Conservation (phyloP, 2,329 filamentous ascomycete genomes). For the Calonectria henricotiae region DNA sequence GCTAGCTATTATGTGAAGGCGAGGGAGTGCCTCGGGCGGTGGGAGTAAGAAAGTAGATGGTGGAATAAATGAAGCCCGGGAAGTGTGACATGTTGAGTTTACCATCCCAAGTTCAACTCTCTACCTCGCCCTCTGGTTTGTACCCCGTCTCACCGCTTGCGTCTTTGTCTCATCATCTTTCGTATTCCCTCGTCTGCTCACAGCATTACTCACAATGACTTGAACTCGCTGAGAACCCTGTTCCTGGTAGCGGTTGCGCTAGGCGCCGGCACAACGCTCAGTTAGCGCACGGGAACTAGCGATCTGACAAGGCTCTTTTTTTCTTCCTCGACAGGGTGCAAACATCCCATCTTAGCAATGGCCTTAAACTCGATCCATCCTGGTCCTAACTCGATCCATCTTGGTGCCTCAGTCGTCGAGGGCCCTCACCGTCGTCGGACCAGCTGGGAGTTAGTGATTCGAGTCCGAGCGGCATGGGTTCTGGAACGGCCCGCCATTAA, state of each 20-base stretch:
- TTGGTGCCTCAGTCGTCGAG: not conserved
- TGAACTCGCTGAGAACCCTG: conserved; percentile 16
- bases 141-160: not conserved
- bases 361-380: conserved; percentile 14
- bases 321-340: conserved; percentile 7
- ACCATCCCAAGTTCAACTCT: too few species aligned
- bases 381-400: conserved; percentile 14
- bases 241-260: conserved; percentile 22
- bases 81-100: too few species aligned
- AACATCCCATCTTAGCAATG: conserved; percentile 1
- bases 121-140: too few species aligned
- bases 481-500: conserved; percentile 8
- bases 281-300: conserved; percentile 25
- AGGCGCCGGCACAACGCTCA: conserved; percentile 21
- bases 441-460: not conserved
- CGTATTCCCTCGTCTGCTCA: not conserved
- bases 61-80: too few species aligned
- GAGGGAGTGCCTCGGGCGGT: not conserved
- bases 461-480: not conserved
- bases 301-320: conserved; percentile 22
- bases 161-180: not conserved
- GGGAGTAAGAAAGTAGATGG: too few species aligned
- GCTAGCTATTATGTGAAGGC: not conserved
- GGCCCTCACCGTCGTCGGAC: not conserved
- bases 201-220: not conserved